Evolutionary conservation across 73 alveolate genomes (phyloP).

Genomic region (Paraurostyla sp.): DNA sequence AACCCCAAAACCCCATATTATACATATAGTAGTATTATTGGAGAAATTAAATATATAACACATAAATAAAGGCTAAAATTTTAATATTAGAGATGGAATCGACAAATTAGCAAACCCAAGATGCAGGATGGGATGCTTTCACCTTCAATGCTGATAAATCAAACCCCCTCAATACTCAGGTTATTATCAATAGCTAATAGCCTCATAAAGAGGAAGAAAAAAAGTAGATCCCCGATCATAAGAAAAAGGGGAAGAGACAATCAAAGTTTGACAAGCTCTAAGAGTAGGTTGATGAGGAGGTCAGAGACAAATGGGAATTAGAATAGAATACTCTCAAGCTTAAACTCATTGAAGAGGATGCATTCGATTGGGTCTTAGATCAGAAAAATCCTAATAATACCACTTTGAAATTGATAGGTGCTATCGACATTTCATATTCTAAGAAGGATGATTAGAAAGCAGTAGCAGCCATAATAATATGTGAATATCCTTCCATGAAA

Average conservation of each 20-base stretch:
- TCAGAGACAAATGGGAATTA: conserved; percentile 68
- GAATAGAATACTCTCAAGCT: conserved; percentile 73
- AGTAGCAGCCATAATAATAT: conserved; percentile 88
- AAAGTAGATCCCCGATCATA: too few species aligned
- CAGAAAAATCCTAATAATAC: background rate
- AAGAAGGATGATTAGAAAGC: conserved; percentile 85
- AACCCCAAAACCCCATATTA: too few species aligned
- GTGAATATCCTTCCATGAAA: conserved; percentile 83
- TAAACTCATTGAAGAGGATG: conserved; percentile 68
- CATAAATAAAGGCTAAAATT: too few species aligned
- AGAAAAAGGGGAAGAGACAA: background rate
- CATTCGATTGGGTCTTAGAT: conserved; percentile 52
- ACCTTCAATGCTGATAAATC: too few species aligned
- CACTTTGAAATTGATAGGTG: conserved; percentile 85
- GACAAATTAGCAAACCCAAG: too few species aligned
- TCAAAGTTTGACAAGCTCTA: conserved; percentile 33
- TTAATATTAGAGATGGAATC: too few species aligned
- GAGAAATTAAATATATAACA: too few species aligned
- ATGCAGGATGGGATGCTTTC: too few species aligned
- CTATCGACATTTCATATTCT: conserved; percentile 88
- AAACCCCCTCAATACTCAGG: too few species aligned
- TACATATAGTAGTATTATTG: too few species aligned
- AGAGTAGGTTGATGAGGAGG: conserved; percentile 70
- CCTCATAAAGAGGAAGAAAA: too few species aligned
- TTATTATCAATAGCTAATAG: too few species aligned